These are phyloP conservation scores for Annulohypoxylon moriforme DNA, from an alignment of 495 filamentous ascomycete genomes.

Conservation along the genomic window DNA sequence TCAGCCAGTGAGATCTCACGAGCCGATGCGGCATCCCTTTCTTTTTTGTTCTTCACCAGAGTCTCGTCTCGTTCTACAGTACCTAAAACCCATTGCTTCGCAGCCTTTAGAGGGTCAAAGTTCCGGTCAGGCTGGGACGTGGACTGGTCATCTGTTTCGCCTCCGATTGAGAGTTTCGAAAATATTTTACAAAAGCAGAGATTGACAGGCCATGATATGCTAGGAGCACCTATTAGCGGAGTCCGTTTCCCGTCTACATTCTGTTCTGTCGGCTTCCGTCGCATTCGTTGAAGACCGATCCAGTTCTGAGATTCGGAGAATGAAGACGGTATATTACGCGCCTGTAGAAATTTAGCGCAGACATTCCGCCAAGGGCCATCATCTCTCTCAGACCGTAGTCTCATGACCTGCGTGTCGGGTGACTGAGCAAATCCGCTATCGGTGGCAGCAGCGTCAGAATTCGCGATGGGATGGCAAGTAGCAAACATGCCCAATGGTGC, in stretches of 20 bases:
- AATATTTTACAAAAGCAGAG: conserved; percentile 62
- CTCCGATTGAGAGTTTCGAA: conserved; percentile 34
- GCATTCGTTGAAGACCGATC: conserved; percentile 46
- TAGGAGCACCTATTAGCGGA: conserved; percentile 50
- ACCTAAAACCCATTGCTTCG: conserved; percentile 73
- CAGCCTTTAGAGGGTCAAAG: conserved; percentile 72
- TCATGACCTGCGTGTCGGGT: conserved; percentile 59
- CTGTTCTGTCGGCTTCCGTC: conserved; percentile 54
- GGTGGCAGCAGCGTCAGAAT: conserved; percentile 33
- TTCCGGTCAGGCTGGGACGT: conserved; percentile 35
- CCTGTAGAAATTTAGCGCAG: conserved; percentile 55
- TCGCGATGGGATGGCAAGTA: conserved; percentile 48
- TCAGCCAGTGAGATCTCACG: conserved; percentile 58
- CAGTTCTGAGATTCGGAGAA: conserved; percentile 41
- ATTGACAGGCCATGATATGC: conserved; percentile 60
- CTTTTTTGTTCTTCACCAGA: conserved; percentile 61
- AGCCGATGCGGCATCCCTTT: conserved; percentile 60
- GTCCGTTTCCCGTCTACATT: conserved; percentile 55
- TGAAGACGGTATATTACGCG: conserved; percentile 54
- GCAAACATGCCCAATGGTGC: conserved; percentile 62
- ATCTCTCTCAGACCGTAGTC: conserved; percentile 51
- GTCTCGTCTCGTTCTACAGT: conserved; percentile 60
- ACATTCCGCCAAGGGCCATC: conserved; percentile 56
- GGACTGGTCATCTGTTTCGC: conserved; percentile 37
- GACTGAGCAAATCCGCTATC: conserved; percentile 53